These are phyloP conservation scores for Stenocarpella maydis DNA, from an alignment of 2,329 filamentous ascomycete genomes.

Conservation along the genomic window DNA sequence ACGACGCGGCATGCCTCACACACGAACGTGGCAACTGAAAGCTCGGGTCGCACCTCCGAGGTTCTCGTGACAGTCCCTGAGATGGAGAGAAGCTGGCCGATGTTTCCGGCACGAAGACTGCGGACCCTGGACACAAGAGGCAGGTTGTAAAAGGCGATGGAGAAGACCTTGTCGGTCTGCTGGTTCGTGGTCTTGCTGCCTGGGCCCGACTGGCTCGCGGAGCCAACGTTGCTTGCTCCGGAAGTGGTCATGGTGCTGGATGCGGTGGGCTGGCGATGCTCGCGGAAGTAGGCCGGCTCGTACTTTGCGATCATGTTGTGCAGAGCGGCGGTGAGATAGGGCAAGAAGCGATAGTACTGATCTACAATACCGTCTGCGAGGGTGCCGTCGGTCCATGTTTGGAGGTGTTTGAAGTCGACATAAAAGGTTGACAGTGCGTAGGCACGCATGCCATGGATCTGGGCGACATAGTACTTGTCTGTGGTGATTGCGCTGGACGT, in stretches of 20 bases:
- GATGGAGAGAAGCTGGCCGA: conserved; percentile 92
- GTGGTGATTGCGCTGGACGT: conserved; percentile 76
- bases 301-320: conserved; percentile 95
- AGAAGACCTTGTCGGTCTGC: conserved; percentile 96
- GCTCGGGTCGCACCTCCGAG: conserved; percentile 93
- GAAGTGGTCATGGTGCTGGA: conserved; percentile 77
- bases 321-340: conserved; percentile 86
- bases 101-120: conserved; percentile 85
- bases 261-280: conserved; percentile 85
- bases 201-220: conserved; percentile 70
- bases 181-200: conserved; percentile 85
- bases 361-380: conserved; percentile 86
- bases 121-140: conserved; percentile 87
- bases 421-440: conserved; percentile 86
- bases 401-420: conserved; percentile 86
- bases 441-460: conserved; percentile 79
- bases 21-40: conserved; percentile 90
- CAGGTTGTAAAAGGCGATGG: conserved; percentile 91
- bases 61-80: conserved; percentile 97
- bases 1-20: conserved; percentile 88
- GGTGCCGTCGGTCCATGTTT: conserved; percentile 77
- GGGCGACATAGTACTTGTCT: conserved; percentile 85
- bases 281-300: conserved; percentile 91
- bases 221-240: conserved; percentile 68
- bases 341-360: conserved; percentile 94